A percentile compares a stretch with the other conserved stretches of the same genome.
phyloP scores from a whole-genome alignment of 2,329 filamentous ascomycete species.

The Stemphylium vesicarium region DNA sequence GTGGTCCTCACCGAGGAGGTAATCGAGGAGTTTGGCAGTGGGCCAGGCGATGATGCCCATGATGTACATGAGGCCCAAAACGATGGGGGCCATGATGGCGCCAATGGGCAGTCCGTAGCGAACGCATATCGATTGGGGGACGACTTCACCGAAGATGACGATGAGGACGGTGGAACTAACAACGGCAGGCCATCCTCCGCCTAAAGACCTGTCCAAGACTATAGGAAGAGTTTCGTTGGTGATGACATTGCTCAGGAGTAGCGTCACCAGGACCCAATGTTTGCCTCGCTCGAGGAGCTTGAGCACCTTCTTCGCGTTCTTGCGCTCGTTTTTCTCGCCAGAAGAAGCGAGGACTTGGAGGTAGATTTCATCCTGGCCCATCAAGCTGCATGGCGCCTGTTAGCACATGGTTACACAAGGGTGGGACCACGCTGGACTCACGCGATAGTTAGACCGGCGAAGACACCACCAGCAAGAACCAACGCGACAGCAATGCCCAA shows the following conservation, averaged over 20 bases:
- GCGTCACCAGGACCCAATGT: conserved; percentile 96
- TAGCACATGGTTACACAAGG: conserved; percentile 28
- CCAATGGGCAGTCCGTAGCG: conserved; percentile 95
- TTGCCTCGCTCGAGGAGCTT: conserved; percentile 84
- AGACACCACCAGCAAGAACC: conserved; percentile 87
- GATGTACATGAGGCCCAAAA: conserved; percentile 88
- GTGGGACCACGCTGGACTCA: conserved; percentile 51
- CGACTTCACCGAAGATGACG: conserved; percentile 97
- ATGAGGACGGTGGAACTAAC: conserved; percentile 92
- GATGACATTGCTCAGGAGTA: conserved; percentile 94
- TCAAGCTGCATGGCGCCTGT: conserved; percentile 53
- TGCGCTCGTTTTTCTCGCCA: conserved; percentile 81
- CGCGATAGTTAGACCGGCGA: conserved; percentile 92
- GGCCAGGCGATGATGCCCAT: conserved; percentile 91
- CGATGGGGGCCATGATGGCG: conserved; percentile 88
- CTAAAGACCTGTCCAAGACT: conserved; percentile 89
- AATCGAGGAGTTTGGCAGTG: conserved; percentile 93
- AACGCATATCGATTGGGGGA: conserved; percentile 95
- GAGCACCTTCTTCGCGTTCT: conserved; percentile 82
- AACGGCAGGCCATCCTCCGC: conserved; percentile 92
- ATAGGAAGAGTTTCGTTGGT: conserved; percentile 94
- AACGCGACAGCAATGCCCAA: conserved; percentile 78
- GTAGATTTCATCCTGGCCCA: conserved; percentile 91
- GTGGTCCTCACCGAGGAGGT: conserved; percentile 90
- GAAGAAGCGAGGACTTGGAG: conserved; percentile 92